Base-by-base conservation (phyloP, 345 rosid genomes). In the Hibiscus tridactylites region DNA sequence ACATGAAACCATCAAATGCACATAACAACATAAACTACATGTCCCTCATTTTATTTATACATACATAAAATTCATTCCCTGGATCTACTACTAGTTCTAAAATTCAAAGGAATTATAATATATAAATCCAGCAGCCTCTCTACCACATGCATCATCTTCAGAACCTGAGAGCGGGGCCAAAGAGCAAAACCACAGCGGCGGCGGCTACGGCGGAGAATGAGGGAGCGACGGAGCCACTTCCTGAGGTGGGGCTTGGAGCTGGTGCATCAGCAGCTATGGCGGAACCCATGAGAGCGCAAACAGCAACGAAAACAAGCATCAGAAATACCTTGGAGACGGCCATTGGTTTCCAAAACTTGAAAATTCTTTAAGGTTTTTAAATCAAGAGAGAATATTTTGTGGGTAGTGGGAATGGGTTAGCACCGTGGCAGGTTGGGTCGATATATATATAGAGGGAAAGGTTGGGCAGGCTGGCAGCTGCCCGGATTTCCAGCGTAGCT, bases 191-290 rank as follows among this genome's bases (percentile, higher is more conserved):
- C 15, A 47, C 33, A 10, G 53, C 54, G 56, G 58, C 67, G 19
- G 3, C 42, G 31, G 16, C 10, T 11, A 33, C 59, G 5, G 46
- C 29, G 67, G 29, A 9, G 29, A 61, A 61, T 29, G 74, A 29
- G 29, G 68, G 59, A 24, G 67, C 47, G 58, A 71, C 8, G 8
- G 59, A 60, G 74, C 12, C 31, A 3, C 31, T 3, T 26, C 67
- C 74, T 0, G 74, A 24, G 11, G 59, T 47, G 10, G 58, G 67
- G 17, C 74, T 71, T 7, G 74, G 74, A 71, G 74, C 74, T 3
- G 74, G 74, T 33, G 74, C 74, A 0, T 71, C 68, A 31, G 68
- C 59, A 10, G 68, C 74, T 4, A 59, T 31, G 52, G 68, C 67
- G n/a, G 26, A 44, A 29, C 8, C 59, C 46, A 60, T 28, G 46